These are phyloP conservation scores for Clonostachys byssicola DNA, from an alignment of 2,329 filamentous ascomycete genomes.

Conservation along the genomic window DNA sequence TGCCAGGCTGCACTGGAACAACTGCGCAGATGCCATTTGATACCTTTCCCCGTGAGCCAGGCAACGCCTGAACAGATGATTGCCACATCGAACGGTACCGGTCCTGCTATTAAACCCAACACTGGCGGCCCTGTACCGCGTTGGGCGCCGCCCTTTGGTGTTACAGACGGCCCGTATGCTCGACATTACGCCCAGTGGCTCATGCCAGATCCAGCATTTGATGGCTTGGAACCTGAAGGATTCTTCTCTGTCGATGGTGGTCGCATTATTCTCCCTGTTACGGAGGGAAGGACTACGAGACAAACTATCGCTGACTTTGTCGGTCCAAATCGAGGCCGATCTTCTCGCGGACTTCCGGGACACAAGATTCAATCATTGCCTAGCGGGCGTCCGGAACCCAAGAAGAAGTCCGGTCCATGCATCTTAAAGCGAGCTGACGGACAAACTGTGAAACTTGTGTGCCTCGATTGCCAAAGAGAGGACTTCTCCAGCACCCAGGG, in stretches of 20 bases:
- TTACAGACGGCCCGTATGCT: slow-evolving; percentile 87
- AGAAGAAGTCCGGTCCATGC: slow-evolving; percentile 65
- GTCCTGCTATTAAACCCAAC: slow-evolving; percentile 60
- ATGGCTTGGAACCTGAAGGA: slow-evolving; percentile 55
- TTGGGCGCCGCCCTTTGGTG: slow-evolving; percentile 85
- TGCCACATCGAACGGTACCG: slow-evolving; percentile 70
- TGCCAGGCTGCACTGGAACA: slow-evolving; percentile 93
- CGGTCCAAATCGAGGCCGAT: slow-evolving; percentile 47
- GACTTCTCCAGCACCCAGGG: slow-evolving; percentile 96
- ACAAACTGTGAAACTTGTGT: slow-evolving; percentile 84
- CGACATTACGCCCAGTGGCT: slow-evolving; percentile 96
- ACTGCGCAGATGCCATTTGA: slow-evolving; percentile 84
- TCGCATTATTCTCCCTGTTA: slow-evolving; percentile 30
- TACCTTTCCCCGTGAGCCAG: slow-evolving; percentile 76
- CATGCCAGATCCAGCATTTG: slow-evolving; percentile 82
- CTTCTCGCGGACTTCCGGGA: slow-evolving; percentile 31
- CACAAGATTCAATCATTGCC: no score
- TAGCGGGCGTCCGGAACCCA: slow-evolving; percentile 29
- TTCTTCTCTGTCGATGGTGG: slow-evolving; percentile 31
- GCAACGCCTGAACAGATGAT: slow-evolving; percentile 64
- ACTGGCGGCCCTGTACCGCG: slow-evolving; percentile 63
- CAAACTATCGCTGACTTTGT: slow-evolving; percentile 42
- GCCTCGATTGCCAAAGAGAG: slow-evolving; percentile 80
- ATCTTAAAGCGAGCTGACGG: slow-evolving; percentile 83
- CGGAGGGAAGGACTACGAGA: slow-evolving; percentile 75